phyloP scores from a whole-genome alignment of 305 asterid species.

The Fraxinus nigra region DNA sequence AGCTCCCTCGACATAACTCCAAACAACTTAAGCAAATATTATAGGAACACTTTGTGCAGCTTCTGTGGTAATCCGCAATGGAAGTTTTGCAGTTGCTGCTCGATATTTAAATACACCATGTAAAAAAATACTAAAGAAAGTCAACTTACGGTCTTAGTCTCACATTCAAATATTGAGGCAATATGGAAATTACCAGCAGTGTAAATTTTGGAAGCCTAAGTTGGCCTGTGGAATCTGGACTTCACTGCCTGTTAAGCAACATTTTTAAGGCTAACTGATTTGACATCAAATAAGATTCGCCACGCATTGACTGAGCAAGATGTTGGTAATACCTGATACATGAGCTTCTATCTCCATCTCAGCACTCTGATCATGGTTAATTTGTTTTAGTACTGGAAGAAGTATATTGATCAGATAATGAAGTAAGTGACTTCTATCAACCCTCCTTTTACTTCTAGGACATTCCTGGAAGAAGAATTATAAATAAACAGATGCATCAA shows the following conservation, averaged over 20 bases:
- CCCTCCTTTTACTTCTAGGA: constrained; percentile 50
- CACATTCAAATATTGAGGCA: constrained; percentile 13
- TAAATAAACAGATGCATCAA: constrained; percentile 25
- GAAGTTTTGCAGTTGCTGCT: constrained; percentile 75
- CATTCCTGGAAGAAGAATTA: constrained; percentile 51
- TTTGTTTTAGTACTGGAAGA: constrained; percentile 73
- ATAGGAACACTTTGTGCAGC: constrained; percentile 75
- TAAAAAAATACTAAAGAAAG: constrained; percentile 20
- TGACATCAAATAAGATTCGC: constrained; percentile 18
- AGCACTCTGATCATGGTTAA: constrained; percentile 55
- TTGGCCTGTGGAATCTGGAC: constrained; percentile 54
- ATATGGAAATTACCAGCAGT: constrained; percentile 58
- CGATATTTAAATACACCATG: constrained; percentile 31
- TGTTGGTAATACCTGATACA: constrained; percentile 52
- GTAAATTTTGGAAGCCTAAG: constrained; percentile 31
- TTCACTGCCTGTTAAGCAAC: constrained; percentile 50
- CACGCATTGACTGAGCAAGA: constrained; percentile 13
- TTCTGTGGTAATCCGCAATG: constrained; percentile 84
- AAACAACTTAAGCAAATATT: constrained; percentile 82
- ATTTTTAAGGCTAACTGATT: constrained; percentile 14
- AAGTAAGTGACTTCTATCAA: constrained; percentile 56
- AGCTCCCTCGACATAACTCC: constrained; percentile 50
- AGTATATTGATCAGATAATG: constrained; percentile 65
- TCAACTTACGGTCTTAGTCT: constrained; percentile 14
- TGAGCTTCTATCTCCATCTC: constrained; percentile 76